Percentiles rank a stretch among this genome's conserved stretches.
These are phyloP conservation scores for Elymus sibiricus DNA, from an alignment of 176 grass and related monocot genomes.

Conservation along the genomic window DNA sequence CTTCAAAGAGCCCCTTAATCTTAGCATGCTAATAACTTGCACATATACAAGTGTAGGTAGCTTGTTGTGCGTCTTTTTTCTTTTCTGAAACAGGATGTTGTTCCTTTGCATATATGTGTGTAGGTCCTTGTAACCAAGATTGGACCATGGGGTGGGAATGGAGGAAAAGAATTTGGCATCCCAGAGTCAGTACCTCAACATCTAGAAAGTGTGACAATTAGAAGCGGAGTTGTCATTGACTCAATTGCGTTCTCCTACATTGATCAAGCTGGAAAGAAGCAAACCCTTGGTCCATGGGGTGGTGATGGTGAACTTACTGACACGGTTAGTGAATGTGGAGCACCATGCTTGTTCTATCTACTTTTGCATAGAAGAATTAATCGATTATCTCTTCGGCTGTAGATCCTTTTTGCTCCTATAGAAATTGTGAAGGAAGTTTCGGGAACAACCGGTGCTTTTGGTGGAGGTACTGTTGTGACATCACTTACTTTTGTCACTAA, in stretches of 20 bases:
- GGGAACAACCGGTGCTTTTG: neutral
- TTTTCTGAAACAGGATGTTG: neutral
- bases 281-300: neutral
- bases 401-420: neutral
- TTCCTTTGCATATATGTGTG: neutral
- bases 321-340: neutral
- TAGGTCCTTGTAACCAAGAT: neutral
- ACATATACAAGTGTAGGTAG: too few species aligned
- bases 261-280: neutral
- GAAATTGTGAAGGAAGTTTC: neutral
- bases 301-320: neutral
- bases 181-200: neutral
- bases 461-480: neutral
- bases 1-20: too few species aligned
- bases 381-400: neutral
- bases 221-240: neutral
- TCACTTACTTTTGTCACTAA: neutral
- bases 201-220: neutral
- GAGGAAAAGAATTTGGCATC: neutral
- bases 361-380: neutral
- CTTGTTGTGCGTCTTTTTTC: neutral
- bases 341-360: neutral
- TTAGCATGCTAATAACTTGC: too few species aligned
- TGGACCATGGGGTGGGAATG: neutral
- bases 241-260: neutral